phyloP scores from a whole-genome alignment of 805 yeast genomes.

The Teunomyces atbi region DNA sequence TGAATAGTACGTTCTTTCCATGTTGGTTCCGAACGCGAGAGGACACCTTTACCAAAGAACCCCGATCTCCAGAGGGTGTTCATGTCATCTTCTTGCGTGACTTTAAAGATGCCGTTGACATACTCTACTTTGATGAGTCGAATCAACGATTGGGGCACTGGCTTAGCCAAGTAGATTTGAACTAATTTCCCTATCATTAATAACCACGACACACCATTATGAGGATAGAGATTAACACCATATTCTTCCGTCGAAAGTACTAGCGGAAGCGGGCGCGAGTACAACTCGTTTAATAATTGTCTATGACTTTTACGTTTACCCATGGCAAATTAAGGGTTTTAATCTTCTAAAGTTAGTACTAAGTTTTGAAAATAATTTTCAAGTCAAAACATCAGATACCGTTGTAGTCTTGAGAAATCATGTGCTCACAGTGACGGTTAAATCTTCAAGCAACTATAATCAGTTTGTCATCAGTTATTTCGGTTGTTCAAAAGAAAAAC shows the following conservation, averaged over 20 bases:
- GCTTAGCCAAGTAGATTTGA: slow-evolving; percentile 9
- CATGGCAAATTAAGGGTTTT: slow-evolving; percentile 15
- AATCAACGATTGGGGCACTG: slow-evolving; percentile 24
- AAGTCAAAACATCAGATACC: slow-evolving; percentile 69
- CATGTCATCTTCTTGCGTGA: slow-evolving; percentile 48
- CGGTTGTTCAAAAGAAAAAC: slow-evolving; percentile 7
- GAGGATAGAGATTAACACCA: slow-evolving; percentile 47
- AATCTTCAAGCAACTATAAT: slow-evolving; percentile 26
- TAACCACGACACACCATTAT: slow-evolving; percentile 68
- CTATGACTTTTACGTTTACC: slow-evolving; percentile 31
- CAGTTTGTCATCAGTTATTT: slow-evolving; percentile 17
- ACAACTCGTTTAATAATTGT: slow-evolving; percentile 28
- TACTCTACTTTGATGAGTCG: slow-evolving; percentile 21
- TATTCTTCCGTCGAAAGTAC: slow-evolving; percentile 33
- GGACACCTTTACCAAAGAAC: slow-evolving; percentile 88
- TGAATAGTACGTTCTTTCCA: slow-evolving; percentile 71
- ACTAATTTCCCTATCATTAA: slow-evolving; percentile 39
- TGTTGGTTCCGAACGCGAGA: slow-evolving; percentile 90
- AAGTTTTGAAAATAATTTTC: background rate
- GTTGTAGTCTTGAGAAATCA: slow-evolving; percentile 92
- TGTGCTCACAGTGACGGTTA: slow-evolving; percentile 60
- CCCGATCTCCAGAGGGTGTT: slow-evolving; percentile 74
- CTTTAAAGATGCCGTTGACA: slow-evolving; percentile 35
- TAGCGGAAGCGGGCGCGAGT: slow-evolving; percentile 59
- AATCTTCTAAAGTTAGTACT: slow-evolving; percentile 14